Evolutionary conservation across 129 eudicot species (phyloP).

Genomic region (Chrysanthemum makinoi): DNA sequence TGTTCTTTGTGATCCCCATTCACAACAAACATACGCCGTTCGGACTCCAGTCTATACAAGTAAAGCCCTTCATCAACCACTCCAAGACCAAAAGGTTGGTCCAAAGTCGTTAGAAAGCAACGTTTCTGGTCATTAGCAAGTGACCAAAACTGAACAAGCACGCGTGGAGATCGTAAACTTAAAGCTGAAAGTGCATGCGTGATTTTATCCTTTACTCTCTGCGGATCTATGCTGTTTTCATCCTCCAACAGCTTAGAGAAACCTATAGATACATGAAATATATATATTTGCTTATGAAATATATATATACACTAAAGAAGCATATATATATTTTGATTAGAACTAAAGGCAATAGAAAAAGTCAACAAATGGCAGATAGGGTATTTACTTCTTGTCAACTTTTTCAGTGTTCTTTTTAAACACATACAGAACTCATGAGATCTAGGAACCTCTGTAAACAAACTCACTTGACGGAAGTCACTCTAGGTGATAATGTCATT

Average conservation of each 20-base stretch:
- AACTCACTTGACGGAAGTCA: too few species aligned
- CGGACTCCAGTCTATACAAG: conserved; percentile 7
- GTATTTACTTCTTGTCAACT: too few species aligned
- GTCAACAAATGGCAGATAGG: too few species aligned
- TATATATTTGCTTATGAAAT: too few species aligned
- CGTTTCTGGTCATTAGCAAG: background rate
- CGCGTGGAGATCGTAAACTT: conserved; percentile 3
- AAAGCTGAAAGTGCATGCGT: background rate
- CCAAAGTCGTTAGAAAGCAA: conserved; percentile 15
- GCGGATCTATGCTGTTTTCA: conserved; percentile 1
- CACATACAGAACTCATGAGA: too few species aligned
- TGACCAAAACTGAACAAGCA: conserved; percentile 24
- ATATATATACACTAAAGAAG: too few species aligned
- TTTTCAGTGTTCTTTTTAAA: too few species aligned
- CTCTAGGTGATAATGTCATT: too few species aligned
- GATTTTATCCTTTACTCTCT: conserved; percentile 7
- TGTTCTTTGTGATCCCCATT: conserved; percentile 8
- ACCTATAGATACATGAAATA: background rate
- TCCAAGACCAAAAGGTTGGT: conserved; percentile 26
- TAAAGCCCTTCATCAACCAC: conserved; percentile 18
- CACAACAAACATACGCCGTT: conserved; percentile 7
- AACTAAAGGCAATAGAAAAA: too few species aligned
- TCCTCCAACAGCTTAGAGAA: background rate
- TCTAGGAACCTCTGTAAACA: too few species aligned
- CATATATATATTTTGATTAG: too few species aligned